These are phyloP conservation scores for Effrenium voratum DNA, from an alignment of 73 alveolate genomes.

Conservation along the genomic window DNA sequence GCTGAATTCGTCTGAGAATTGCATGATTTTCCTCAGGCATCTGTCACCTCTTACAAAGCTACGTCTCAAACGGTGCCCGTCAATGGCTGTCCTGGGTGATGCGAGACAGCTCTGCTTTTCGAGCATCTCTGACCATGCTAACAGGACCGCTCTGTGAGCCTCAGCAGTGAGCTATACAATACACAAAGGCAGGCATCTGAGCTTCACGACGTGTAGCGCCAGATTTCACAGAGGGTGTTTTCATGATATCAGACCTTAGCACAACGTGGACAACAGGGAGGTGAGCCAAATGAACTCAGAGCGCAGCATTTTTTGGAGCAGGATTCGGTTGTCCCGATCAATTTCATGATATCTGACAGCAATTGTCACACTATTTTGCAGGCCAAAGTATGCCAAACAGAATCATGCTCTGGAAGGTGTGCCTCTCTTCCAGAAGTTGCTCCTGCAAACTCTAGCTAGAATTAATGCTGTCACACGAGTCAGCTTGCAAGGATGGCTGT, in stretches of 20 bases:
- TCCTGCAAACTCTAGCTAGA: neutral
- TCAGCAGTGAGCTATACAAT: neutral
- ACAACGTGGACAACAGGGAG: neutral
- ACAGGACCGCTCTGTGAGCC: slow-evolving; percentile 84
- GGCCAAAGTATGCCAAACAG: neutral
- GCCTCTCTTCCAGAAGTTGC: slow-evolving; percentile 92
- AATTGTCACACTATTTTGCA: neutral
- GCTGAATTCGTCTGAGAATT: slow-evolving; percentile 88
- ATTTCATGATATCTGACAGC: slow-evolving; percentile 65
- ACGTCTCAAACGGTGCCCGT: too few relatives aligned
- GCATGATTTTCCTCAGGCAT: slow-evolving; percentile 57
- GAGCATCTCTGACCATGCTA: slow-evolving; percentile 73
- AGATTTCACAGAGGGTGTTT: slow-evolving; percentile 77
- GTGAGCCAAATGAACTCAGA: neutral
- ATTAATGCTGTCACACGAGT: neutral
- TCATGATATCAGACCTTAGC: slow-evolving; percentile 88
- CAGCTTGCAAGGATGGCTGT: neutral
- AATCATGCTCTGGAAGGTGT: neutral
- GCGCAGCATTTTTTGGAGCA: slow-evolving; percentile 65
- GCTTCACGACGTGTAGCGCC: slow-evolving; percentile 15
- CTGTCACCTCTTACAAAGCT: too few relatives aligned
- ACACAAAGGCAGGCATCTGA: neutral
- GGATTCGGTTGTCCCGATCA: slow-evolving; percentile 89
- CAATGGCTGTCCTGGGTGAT: slow-evolving; percentile 63
- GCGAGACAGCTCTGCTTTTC: slow-evolving; percentile 93